phyloP scores from a whole-genome alignment of 805 yeast genomes.

The Suhomyces pyralidae region DNA sequence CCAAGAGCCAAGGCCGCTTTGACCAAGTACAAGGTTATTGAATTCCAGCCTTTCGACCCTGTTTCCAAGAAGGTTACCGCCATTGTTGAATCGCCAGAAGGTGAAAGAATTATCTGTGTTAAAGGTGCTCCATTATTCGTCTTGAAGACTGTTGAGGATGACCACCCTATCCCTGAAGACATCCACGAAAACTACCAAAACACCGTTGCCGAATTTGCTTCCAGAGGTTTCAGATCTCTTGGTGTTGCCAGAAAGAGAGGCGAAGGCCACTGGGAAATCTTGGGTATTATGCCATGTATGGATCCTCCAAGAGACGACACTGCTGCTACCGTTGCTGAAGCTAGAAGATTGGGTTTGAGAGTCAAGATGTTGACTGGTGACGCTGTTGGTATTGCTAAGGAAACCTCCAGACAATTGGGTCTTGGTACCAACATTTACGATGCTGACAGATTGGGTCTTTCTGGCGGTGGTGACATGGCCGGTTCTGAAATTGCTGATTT shows the following conservation, averaged over 20 bases:
- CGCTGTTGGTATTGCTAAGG: constrained; percentile 98
- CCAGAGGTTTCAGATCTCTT: constrained; percentile 96
- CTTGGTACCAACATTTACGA: constrained; percentile 94
- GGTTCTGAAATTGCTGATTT: constrained; percentile 97
- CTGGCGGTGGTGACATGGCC: constrained; percentile 92
- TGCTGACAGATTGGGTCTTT: constrained; percentile 94
- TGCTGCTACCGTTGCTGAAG: constrained; percentile 90
- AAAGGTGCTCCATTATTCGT: constrained; percentile 98
- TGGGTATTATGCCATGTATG: constrained; percentile 98
- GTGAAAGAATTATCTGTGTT: constrained; percentile 92
- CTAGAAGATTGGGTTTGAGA: constrained; percentile 85
- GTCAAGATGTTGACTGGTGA: constrained; percentile 99
- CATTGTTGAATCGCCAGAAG: constrained; percentile 91
- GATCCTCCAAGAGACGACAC: constrained; percentile 99
- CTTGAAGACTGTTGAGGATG: constrained; percentile 94
- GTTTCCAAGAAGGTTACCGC: constrained; percentile 96
- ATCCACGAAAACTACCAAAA: constrained; percentile 91
- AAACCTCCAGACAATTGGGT: constrained; percentile 97
- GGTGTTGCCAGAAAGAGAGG: constrained; percentile 99
- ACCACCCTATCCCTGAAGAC: constrained; percentile 93
- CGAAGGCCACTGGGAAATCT: constrained; percentile 96
- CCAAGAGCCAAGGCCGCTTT: constrained; percentile 92
- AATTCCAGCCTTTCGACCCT: constrained; percentile 97
- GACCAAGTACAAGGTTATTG: constrained; percentile 89
- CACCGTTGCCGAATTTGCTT: constrained; percentile 96